These are phyloP conservation scores for Xerocomus potaroensis DNA, from an alignment of 768 basidiomycete species.

Conservation along the genomic window DNA sequence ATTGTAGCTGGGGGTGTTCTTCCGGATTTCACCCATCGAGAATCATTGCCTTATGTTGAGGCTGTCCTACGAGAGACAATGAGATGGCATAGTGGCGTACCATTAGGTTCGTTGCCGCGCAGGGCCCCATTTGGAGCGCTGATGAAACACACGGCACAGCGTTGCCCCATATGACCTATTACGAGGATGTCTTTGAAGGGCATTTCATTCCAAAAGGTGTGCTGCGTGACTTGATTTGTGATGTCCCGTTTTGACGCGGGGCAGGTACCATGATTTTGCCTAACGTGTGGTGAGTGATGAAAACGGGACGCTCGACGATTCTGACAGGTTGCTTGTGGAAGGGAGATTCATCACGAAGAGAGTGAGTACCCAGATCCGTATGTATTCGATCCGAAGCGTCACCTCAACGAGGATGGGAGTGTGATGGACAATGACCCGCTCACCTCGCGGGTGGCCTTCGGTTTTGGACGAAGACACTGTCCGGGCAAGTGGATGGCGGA, in stretches of 20 bases:
- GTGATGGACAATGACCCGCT: conserved; percentile 23
- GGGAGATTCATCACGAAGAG: conserved; percentile 31
- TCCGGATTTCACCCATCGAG: conserved; percentile 26
- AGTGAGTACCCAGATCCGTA: conserved; percentile 25
- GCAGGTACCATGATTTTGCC: conserved; percentile 26
- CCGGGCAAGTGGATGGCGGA: conserved; percentile 32
- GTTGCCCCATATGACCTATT: conserved; percentile 25
- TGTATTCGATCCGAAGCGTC: conserved; percentile 25
- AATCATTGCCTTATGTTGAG: conserved; percentile 26
- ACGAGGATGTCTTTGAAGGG: conserved; percentile 44
- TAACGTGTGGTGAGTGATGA: conserved; percentile 25
- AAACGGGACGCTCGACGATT: not conserved
- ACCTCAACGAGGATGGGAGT: conserved; percentile 22
- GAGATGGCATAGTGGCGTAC: conserved; percentile 31
- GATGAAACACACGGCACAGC: conserved; percentile 12
- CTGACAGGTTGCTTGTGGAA: conserved; percentile 1
- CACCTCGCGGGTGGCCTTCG: conserved; percentile 26
- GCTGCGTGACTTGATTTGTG: not conserved
- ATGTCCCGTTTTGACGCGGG: conserved; percentile 3
- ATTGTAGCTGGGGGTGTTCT: conserved; percentile 10
- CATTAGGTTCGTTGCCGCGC: conserved; percentile 19
- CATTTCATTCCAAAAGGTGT: conserved; percentile 37
- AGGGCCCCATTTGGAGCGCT: not conserved
- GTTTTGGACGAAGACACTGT: conserved; percentile 30
- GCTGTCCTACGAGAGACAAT: conserved; percentile 30